These are phyloP conservation scores for Emericellopsis terricola DNA, from an alignment of 495 filamentous ascomycete species.

Conservation along the genomic window DNA sequence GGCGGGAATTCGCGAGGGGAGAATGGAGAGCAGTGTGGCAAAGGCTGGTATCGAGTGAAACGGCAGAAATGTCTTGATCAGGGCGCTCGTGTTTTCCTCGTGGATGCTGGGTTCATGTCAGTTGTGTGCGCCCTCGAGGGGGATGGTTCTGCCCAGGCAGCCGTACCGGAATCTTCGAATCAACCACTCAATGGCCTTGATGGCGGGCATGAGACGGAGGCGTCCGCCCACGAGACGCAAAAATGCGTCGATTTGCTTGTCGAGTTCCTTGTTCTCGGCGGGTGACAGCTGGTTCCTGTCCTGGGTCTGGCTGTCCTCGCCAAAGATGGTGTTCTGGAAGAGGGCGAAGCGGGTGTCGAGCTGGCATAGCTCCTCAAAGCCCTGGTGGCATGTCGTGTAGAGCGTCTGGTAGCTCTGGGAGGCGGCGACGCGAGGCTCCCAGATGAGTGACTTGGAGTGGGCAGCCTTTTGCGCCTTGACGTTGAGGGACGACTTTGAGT, in stretches of 20 bases:
- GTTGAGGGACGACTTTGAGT: conserved; percentile 63
- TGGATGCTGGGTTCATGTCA: conserved; percentile 49
- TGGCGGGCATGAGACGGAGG: conserved; percentile 62
- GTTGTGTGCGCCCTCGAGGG: conserved; percentile 6
- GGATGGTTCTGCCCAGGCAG: neutral
- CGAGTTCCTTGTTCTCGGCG: conserved; percentile 61
- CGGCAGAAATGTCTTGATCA: conserved; percentile 80
- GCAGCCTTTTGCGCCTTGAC: conserved; percentile 75
- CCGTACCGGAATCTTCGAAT: conserved; percentile 73
- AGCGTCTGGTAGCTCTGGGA: conserved; percentile 78
- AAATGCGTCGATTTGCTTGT: conserved; percentile 62
- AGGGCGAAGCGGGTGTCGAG: conserved; percentile 57
- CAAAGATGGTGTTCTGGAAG: conserved; percentile 64
- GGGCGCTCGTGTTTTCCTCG: conserved; percentile 63
- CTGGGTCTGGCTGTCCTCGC: conserved; percentile 71
- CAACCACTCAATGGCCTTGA: conserved; percentile 89
- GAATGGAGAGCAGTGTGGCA: conserved; percentile 59
- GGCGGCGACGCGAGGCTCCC: conserved; percentile 61
- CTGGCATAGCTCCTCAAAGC: conserved; percentile 75
- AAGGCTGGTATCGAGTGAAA: conserved; percentile 76
- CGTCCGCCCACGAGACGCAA: conserved; percentile 58
- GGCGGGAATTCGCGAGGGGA: conserved; percentile 51
- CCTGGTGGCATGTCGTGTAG: conserved; percentile 70
- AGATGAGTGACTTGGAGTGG: conserved; percentile 85
- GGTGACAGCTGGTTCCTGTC: conserved; percentile 73